Base-by-base conservation (phyloP, 352 stramenopile genomes). In the Globisporangium polare region DNA sequence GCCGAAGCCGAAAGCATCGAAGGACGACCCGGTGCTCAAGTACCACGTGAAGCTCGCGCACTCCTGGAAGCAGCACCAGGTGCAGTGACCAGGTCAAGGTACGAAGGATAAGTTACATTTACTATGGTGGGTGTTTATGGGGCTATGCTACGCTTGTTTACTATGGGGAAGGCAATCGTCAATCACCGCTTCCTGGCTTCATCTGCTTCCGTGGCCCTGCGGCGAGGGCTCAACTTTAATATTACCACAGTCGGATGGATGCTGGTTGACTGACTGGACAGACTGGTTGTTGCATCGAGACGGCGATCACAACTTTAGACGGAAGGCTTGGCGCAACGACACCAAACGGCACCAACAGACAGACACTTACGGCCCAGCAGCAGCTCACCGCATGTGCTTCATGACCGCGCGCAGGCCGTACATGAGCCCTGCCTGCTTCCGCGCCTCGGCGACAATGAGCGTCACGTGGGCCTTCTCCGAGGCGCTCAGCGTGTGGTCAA, bases 401-500 rank as follows among this genome's bases (percentile, higher is more conserved):
- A 94, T 94, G 50, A 95, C 84, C 9, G 87, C 87, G 26, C 85
- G 86, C 39, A 95, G 72, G 27, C 80, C 87, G 60, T 94, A 95
- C 81, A 95, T 90, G 56, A 95, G 76, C 35, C 84, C 82, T 46
- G 87, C 87, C 68, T 95, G 87, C 65, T 95, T 95, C 18, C 87
- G 77, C 10, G 87, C 87, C 64, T 95, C 87, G 2, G 84, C 83
- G 27, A 91, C 82, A 15, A 95, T 68, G 20, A 95, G 63, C 67
- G 86, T 89, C 39, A 95, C 82, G 63, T 94, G 87, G 59, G 81
- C 91, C 66, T 95, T 95, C 64, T 95, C 87, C 6, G 83, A 90
- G 24, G 77, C 68, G 46, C 81, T 90, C 9, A 94, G 67, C 12
- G 77, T 88, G 53, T 73, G 82, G 66, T 92, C 85, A 54, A 95